Evolutionary conservation across 2,329 filamentous ascomycete genomes (phyloP).

Genomic region (Fusarium graminum): DNA sequence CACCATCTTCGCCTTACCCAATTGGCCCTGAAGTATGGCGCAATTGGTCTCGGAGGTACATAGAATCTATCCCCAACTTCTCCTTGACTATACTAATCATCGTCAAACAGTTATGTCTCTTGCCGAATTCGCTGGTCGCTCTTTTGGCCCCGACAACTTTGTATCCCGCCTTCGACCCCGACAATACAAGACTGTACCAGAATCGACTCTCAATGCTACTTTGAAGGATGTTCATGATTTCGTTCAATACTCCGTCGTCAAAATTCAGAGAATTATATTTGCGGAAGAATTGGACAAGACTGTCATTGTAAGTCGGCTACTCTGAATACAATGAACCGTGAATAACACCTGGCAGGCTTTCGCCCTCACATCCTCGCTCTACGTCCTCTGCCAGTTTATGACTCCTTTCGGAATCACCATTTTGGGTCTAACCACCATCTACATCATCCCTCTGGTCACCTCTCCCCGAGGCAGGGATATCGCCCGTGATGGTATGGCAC

Average conservation of each 20-base stretch:
- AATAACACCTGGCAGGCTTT: conserved; percentile 27
- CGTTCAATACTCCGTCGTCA: conserved; percentile 29
- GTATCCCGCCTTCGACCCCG: conserved; percentile 35
- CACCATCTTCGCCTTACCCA: conserved; percentile 41
- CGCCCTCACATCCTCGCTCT: conserved; percentile 6
- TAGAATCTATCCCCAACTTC: accelerated
- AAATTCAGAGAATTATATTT: conserved; percentile 32
- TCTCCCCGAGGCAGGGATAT: conserved; percentile 29
- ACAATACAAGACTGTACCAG: conserved; percentile 40
- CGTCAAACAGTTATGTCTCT: conserved; percentile 16
- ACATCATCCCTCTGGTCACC: conserved; percentile 32
- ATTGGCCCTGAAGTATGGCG: conserved; percentile 23
- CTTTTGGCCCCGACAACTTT: conserved; percentile 36
- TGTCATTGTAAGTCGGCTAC: conserved; percentile 16
- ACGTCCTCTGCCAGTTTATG: conserved; percentile 34
- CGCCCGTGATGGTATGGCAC: conserved; percentile 20
- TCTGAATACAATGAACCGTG: accelerated
- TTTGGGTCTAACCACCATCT: conserved; percentile 27
- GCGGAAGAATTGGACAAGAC: conserved; percentile 36
- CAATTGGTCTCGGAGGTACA: conserved; percentile 38
- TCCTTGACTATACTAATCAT: neutral
- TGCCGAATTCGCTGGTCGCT: conserved; percentile 35
- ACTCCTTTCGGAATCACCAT: conserved; percentile 34
- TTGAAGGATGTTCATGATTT: conserved; percentile 41
- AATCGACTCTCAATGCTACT: conserved; percentile 39